phyloP scores from a whole-genome alignment of 495 filamentous ascomycete genomes.

The Corynascus novoguineensis region DNA sequence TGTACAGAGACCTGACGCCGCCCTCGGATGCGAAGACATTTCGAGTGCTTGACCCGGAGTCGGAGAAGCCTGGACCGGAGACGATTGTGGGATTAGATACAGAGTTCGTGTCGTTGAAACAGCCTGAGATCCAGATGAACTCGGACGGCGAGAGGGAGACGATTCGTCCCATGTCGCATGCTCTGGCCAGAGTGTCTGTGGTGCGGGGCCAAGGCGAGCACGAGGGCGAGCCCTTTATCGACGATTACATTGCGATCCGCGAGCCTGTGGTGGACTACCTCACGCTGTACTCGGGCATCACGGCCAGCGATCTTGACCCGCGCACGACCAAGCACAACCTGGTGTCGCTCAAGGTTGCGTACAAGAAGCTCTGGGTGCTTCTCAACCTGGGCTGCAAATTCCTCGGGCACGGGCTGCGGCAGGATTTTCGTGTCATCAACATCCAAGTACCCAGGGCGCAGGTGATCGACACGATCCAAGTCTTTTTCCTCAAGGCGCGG shows the following conservation, averaged over 20 bases:
- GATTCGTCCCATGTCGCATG: slow-evolving; percentile 76
- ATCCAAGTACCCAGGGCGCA: slow-evolving; percentile 90
- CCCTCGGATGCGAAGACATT: slow-evolving; percentile 45
- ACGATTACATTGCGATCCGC: slow-evolving; percentile 89
- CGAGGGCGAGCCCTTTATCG: slow-evolving; percentile 84
- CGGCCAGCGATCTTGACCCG: slow-evolving; percentile 73
- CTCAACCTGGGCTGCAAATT: slow-evolving; percentile 92
- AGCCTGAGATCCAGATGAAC: slow-evolving; percentile 88
- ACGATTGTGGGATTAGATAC: slow-evolving; percentile 87
- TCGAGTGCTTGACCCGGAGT: slow-evolving; percentile 52
- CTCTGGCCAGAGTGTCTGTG: slow-evolving; percentile 82
- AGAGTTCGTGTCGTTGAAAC: slow-evolving; percentile 86
- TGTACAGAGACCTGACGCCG: slow-evolving; percentile 60
- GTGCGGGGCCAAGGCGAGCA: slow-evolving; percentile 68
- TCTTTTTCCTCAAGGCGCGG: slow-evolving; percentile 68
- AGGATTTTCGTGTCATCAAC: slow-evolving; percentile 96
- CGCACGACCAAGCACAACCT: slow-evolving; percentile 68
- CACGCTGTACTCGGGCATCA: slow-evolving; percentile 87
- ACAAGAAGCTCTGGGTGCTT: slow-evolving; percentile 96
- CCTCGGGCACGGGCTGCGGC: slow-evolving; percentile 84
- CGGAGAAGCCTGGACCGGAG: slow-evolving; percentile 61
- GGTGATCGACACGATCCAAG: slow-evolving; percentile 84
- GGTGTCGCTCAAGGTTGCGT: slow-evolving; percentile 81
- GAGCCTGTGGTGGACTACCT: slow-evolving; percentile 95
- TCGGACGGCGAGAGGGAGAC: slow-evolving; percentile 82